Evolutionary conservation across 1,139 yeast genomes (phyloP), one percentile per base, ranked within the genome.

Genomic region (Pichia sp.): DNA sequence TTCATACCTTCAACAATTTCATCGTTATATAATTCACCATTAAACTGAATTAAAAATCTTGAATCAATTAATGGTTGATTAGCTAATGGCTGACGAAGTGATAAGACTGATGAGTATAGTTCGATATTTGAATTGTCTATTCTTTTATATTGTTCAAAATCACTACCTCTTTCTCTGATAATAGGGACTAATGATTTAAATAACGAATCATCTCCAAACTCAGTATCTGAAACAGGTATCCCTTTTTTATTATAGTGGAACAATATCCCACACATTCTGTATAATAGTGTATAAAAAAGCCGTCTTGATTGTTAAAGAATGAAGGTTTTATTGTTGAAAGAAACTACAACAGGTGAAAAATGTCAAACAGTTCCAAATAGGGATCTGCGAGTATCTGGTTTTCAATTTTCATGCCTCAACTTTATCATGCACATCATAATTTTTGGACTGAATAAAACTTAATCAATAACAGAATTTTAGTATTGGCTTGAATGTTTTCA

Each of bases 11-110:
- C 59, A 0, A 67, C 57, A 30, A 84, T 76, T 35, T 76, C 81
- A 0, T 64, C 59, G 56, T 82, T 82, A 62, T 90, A 90, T 13
- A 89, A 68, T 61, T 90, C 97, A 0, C 97, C 98, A 62, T 92
- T 92, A 67, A 84, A 92, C 59, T 86, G 96, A 16, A 82, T 56
- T 1, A 72, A 59, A 39, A 54, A 80, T 49, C 59, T 66, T 2
- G 25, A 36, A 51, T 61, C 64, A 16, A 62, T 63, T 12, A 76
- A 53, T 0, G 97, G 96, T 64, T 92, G 97, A 24, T 67, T 57
- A 0, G 85, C 79, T 56, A 86, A 77, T 0, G 97, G 97, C 36
- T 76, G 76, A 49, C 97, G 70, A 39, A 92, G 68, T 0, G 95
- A 83, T 24, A 92, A 68, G 0, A 92, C 87, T 0, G 96, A 84